phyloP scores from a whole-genome alignment of 306 rosid genomes.

The Potentilla sterilis region DNA sequence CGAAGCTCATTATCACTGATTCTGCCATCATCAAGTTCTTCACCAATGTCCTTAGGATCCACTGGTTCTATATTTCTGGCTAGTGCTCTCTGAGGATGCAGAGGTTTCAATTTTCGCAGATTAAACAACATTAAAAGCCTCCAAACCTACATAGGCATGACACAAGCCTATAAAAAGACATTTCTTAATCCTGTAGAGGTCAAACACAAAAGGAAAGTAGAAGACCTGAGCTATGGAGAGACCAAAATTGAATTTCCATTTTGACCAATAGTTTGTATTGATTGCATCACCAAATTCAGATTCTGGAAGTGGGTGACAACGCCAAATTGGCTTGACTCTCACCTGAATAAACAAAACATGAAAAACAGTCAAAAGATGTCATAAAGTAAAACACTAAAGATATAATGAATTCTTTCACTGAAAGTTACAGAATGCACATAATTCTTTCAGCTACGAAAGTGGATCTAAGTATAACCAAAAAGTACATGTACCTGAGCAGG shows the following conservation, averaged over 20 bases:
- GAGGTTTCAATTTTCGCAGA: conserved; percentile 25
- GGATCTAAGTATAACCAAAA: neutral
- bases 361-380: neutral
- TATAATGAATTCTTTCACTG: neutral
- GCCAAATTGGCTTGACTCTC: conserved; percentile 45
- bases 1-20: neutral
- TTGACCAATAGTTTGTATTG: conserved; percentile 49
- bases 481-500: conserved; percentile 61
- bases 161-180: neutral
- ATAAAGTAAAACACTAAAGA: neutral
- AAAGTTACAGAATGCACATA: neutral
- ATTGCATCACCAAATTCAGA: conserved; percentile 43
- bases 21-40: neutral
- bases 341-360: conserved; percentile 38
- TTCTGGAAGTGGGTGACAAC: conserved; percentile 54
- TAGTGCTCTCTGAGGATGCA: conserved; percentile 10
- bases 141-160: conserved; percentile 39
- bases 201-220: conserved; percentile 21
- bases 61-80: neutral
- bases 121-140: conserved; percentile 48
- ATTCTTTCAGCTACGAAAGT: neutral
- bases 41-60: neutral
- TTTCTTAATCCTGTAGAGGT: conserved; percentile 6
- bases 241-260: conserved; percentile 53
- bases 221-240: conserved; percentile 63